Percentiles rank a stretch among this genome's conserved stretches.
Conservation (phyloP, 805 yeast species). For the Debaryomyces tyrocola region DNA sequence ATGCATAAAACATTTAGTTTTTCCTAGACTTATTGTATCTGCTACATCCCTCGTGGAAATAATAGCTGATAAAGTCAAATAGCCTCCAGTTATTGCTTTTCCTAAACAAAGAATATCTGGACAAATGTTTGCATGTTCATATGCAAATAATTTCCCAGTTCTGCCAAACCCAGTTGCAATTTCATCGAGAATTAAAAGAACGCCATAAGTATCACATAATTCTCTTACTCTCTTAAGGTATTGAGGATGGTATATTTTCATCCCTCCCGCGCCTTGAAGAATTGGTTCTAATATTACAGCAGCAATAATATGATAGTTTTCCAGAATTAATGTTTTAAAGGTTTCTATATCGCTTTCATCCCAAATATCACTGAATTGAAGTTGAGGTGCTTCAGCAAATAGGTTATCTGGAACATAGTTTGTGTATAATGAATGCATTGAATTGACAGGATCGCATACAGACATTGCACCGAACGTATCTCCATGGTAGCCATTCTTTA, state of each 20-base stretch:
- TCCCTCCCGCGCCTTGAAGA: conserved; percentile 40
- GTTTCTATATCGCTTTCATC: conserved; percentile 17
- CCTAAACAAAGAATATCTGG: conserved; percentile 53
- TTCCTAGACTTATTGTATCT: conserved; percentile 15
- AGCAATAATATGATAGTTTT: conserved; percentile 30
- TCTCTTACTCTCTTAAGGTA: conserved; percentile 40
- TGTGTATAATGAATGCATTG: conserved; percentile 31
- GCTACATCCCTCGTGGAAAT: conserved; percentile 33
- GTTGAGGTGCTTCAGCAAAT: conserved; percentile 24
- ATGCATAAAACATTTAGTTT: conserved; percentile 20
- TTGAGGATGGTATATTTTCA: conserved; percentile 31
- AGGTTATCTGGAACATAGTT: conserved; percentile 22
- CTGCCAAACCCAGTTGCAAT: conserved; percentile 61
- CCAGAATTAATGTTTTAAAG: conserved; percentile 22
- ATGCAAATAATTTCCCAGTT: conserved; percentile 46
- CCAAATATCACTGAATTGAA: conserved; percentile 13
- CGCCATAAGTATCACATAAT: conserved; percentile 52
- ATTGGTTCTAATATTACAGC: conserved; percentile 37
- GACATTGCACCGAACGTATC: conserved; percentile 41
- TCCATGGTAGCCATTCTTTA: conserved; percentile 37
- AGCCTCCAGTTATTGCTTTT: conserved; percentile 50
- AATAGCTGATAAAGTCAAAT: conserved; percentile 48
- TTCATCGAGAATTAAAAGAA: conserved; percentile 52
- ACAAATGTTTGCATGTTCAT: conserved; percentile 44
- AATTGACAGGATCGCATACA: conserved; percentile 30